A percentile compares a stretch with the other conserved stretches of the same genome.
phyloP scores from a whole-genome alignment of 2,329 filamentous ascomycete species.

The Colletotrichum sp. region DNA sequence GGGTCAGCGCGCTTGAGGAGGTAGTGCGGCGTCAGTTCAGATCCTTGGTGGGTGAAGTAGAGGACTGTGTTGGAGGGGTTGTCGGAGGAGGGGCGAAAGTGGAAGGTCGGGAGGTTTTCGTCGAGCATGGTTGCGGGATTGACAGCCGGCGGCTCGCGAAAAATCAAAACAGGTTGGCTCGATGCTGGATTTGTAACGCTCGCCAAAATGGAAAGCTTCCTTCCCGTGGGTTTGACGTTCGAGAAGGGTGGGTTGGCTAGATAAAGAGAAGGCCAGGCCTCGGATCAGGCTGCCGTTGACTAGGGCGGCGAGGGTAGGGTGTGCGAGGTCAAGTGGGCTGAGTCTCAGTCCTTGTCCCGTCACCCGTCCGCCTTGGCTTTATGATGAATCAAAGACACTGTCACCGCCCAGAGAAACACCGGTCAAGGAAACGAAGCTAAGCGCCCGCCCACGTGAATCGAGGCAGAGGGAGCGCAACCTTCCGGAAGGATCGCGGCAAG shows the following conservation, averaged over 20 bases:
- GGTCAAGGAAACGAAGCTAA: not conserved
- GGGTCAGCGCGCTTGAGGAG: conserved; percentile 80
- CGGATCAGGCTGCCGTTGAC: not conserved
- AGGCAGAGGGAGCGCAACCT: not conserved
- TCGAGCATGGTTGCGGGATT: conserved; percentile 71
- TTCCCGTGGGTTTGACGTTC: not conserved
- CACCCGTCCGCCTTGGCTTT: conserved; percentile 14
- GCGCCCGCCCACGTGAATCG: not conserved
- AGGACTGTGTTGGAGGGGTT: conserved; percentile 61
- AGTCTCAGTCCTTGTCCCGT: not conserved
- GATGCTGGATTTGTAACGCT: not conserved
- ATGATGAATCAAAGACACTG: not conserved
- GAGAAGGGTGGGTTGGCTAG: not conserved
- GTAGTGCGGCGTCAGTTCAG: conserved; percentile 81
- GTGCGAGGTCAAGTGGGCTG: conserved; percentile 17
- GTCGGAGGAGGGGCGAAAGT: conserved; percentile 56
- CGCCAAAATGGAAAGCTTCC: not conserved
- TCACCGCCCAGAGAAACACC: not conserved
- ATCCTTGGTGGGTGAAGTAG: conserved; percentile 73
- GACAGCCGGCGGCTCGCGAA: not conserved
- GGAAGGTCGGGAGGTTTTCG: conserved; percentile 86
- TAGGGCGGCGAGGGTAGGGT: not conserved
- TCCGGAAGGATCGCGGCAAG: not conserved
- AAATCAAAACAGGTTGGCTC: not conserved
- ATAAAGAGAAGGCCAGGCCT: not conserved